Evolutionary conservation across 805 yeast genomes (phyloP).

Genomic region (Candida argentea): DNA sequence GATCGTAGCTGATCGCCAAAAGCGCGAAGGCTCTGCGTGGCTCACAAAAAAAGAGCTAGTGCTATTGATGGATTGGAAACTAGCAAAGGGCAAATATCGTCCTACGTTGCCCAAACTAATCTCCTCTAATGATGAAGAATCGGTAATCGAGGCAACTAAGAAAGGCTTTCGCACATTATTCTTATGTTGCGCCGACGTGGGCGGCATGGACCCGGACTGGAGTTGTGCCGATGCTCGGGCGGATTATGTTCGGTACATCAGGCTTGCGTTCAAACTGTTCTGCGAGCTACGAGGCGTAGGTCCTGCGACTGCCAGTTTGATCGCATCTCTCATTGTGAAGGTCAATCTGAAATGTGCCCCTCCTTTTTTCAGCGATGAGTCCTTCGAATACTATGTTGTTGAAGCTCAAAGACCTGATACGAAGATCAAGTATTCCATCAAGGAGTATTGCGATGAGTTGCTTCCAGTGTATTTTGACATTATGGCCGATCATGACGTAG

Average conservation of each 20-base stretch:
- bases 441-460: conserved; percentile 31
- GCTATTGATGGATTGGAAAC: conserved; percentile 39
- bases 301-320: conserved; percentile 39
- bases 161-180: conserved; percentile 13
- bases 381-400: conserved; percentile 26
- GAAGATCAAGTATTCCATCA: conserved; percentile 31
- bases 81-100: conserved; percentile 31
- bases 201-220: conserved; percentile 5
- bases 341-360: conserved; percentile 17
- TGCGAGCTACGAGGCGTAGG: conserved; percentile 38
- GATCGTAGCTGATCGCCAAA: conserved; percentile 13
- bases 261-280: conserved; percentile 16
- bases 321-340: conserved; percentile 23
- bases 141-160: conserved; percentile 20
- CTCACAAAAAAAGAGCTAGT: conserved; percentile 30
- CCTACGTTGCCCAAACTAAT: conserved; percentile 35
- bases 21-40: conserved; percentile 11
- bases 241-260: conserved; percentile 12
- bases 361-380: conserved; percentile 42
- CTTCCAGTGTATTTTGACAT: conserved; percentile 13
- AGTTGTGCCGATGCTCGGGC: not conserved
- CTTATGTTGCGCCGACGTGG: conserved; percentile 2
- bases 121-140: conserved; percentile 20
- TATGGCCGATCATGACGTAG: conserved; percentile 2
- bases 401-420: conserved; percentile 12